Percentiles rank a stretch among this genome's conserved stretches.
Conservation (phyloP, 2,329 filamentous ascomycete genomes). For the Venturia asperata region DNA sequence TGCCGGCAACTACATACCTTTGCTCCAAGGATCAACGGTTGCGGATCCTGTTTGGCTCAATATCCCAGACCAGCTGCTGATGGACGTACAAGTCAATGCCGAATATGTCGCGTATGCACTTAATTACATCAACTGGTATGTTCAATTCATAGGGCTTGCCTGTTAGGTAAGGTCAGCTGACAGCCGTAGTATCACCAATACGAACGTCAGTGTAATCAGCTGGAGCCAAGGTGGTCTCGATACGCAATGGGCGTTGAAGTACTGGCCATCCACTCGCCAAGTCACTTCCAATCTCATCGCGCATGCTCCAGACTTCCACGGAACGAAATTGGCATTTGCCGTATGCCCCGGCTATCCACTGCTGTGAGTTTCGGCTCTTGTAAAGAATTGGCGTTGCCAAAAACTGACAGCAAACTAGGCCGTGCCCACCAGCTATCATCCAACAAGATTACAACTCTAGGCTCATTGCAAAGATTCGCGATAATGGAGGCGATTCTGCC, state of each 20-base stretch:
- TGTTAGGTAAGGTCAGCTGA: background rate
- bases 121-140: constrained; percentile 45
- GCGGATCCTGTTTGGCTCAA: constrained; percentile 52
- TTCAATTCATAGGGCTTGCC: constrained; percentile 22
- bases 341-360: constrained; percentile 23
- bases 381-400: too few relatives aligned
- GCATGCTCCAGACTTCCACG: constrained; percentile 48
- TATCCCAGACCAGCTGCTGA: constrained; percentile 42
- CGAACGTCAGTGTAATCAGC: constrained; percentile 41
- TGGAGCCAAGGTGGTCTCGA: constrained; percentile 52
- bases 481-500: constrained; percentile 43
- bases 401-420: too few relatives aligned
- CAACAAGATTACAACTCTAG: constrained; percentile 43
- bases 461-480: constrained; percentile 39
- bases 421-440: constrained; percentile 37
- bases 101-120: constrained; percentile 54
- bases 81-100: constrained; percentile 45
- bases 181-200: constrained; percentile 14
- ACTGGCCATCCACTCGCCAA: constrained; percentile 46
- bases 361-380: too few relatives aligned
- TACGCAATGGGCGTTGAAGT: constrained; percentile 52
- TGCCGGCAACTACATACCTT: constrained; percentile 43
- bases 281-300: constrained; percentile 46
- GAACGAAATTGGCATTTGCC: constrained; percentile 29
- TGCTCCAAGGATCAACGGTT: constrained; percentile 37